These are phyloP conservation scores for Chytriomyces sp. DNA, from an alignment of 192 early-diverging fungal genomes.

Conservation along the genomic window DNA sequence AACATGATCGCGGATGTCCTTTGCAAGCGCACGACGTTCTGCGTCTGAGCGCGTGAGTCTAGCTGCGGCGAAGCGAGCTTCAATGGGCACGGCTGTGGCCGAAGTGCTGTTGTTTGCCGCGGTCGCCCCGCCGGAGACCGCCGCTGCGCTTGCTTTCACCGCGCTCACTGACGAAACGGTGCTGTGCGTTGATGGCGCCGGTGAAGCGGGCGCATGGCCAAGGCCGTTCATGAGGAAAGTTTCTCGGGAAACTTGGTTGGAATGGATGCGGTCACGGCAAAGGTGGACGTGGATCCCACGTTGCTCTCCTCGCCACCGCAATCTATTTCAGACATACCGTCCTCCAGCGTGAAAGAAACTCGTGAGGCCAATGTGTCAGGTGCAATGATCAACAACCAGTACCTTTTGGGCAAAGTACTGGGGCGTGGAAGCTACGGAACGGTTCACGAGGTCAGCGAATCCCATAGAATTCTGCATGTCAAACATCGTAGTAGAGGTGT, in stretches of 20 bases:
- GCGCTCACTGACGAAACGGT: too few species aligned
- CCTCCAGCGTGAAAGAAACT: conserved; percentile 46
- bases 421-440: conserved; percentile 90
- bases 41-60: conserved; percentile 1
- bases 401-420: conserved; percentile 72
- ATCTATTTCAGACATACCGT: background rate
- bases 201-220: too few species aligned
- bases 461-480: too few species aligned
- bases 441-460: conserved; percentile 66
- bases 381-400: conserved; percentile 76
- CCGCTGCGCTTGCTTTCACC: background rate
- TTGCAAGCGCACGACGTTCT: conserved; percentile 11
- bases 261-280: too few species aligned
- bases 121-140: background rate
- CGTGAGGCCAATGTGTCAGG: conserved; percentile 71
- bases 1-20: conserved; percentile 19
- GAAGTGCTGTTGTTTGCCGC: background rate
- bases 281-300: too few species aligned
- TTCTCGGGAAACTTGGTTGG: too few species aligned
- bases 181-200: too few species aligned
- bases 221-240: too few species aligned
- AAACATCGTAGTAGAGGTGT: too few species aligned
- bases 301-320: background rate
- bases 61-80: conserved; percentile 12
- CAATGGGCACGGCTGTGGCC: background rate